Conservation (phyloP, 257 asterid species). For the Nicotiana knightiana region DNA sequence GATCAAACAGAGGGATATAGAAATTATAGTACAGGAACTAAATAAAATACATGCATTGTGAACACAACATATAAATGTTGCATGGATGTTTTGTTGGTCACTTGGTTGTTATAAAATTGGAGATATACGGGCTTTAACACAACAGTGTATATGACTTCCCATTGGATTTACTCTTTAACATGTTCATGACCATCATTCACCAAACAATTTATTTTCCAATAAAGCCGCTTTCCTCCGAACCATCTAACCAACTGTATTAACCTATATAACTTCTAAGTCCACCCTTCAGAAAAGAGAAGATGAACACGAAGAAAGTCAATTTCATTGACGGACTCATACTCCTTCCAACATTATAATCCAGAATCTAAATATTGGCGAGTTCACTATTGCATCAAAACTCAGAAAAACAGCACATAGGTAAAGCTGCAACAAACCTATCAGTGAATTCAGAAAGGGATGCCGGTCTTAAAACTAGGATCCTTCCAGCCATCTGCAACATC, state of each 20-base stretch:
- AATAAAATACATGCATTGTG: neutral
- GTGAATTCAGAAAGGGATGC: conserved; percentile 67
- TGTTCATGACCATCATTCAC: neutral
- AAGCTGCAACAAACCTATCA: conserved; percentile 42
- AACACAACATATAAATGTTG: neutral
- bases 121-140: neutral
- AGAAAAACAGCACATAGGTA: conserved; percentile 12
- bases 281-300: neutral
- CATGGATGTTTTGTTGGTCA: neutral
- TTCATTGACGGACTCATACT: neutral
- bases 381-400: conserved; percentile 6
- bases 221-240: neutral
- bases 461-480: conserved; percentile 71
- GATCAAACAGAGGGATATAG: neutral
- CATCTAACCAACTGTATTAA: neutral
- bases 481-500: conserved; percentile 76
- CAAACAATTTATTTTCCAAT: neutral
- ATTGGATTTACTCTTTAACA: neutral
- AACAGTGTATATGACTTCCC: neutral
- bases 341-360: neutral
- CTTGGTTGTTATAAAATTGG: neutral
- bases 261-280: neutral
- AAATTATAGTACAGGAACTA: neutral
- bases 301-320: neutral
- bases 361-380: neutral